Conservation (phyloP, 169 alveolate genomes). For the Hepatocystis sp. region DNA sequence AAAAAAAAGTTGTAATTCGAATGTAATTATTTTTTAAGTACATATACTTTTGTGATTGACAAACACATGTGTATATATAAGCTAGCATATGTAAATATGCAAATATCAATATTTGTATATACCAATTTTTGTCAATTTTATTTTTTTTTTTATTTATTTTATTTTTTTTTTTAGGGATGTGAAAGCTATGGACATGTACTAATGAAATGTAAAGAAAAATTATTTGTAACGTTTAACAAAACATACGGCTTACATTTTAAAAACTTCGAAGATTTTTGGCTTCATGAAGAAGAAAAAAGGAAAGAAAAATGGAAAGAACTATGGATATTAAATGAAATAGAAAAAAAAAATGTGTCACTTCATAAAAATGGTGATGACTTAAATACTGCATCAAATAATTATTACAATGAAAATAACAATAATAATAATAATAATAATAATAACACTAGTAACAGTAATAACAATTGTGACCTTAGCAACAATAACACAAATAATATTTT, state of each 20-base stretch:
- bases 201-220: slow-evolving; percentile 54
- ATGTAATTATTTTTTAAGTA: too few species aligned
- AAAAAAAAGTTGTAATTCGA: too few species aligned
- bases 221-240: slow-evolving; percentile 50
- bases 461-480: slow-evolving; percentile 7
- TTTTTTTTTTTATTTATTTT: too few species aligned
- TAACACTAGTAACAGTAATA: not conserved
- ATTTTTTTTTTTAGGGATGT: slow-evolving; percentile 23
- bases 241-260: slow-evolving; percentile 41
- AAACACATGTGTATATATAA: too few species aligned
- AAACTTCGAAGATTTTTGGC: slow-evolving; percentile 64
- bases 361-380: not conserved
- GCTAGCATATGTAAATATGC: too few species aligned
- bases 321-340: slow-evolving; percentile 34
- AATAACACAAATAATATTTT: not conserved
- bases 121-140: too few species aligned
- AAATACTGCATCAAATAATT: not conserved
- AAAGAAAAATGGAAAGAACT: slow-evolving; percentile 46
- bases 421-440: slow-evolving; percentile 1
- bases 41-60: too few species aligned
- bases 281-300: slow-evolving; percentile 51
- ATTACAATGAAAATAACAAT: not conserved
- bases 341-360: not conserved
- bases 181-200: slow-evolving; percentile 61
- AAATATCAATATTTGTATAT: too few species aligned